Percentiles rank a stretch among this genome's conserved stretches.
These are phyloP conservation scores for Tinospora cordifolia DNA, from an alignment of 164 flowering plant species.

Conservation along the genomic window DNA sequence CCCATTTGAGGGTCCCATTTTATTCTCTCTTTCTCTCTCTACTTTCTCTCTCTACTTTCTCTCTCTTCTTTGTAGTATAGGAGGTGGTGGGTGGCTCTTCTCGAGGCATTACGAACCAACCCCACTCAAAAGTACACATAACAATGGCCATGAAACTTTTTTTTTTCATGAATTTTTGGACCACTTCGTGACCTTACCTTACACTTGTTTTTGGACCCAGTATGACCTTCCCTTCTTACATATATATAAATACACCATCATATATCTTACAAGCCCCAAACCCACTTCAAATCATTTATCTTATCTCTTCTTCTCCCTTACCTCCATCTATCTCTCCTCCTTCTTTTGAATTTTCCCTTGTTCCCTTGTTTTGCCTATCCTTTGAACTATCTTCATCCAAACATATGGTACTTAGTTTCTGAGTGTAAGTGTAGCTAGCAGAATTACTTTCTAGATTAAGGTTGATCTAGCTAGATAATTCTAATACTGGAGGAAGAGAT, in stretches of 20 bases:
- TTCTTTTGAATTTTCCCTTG: not conserved
- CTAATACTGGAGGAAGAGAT: slow-evolving; percentile 15
- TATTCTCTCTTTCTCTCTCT: not conserved
- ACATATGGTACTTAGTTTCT: not conserved
- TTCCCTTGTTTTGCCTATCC: no score
- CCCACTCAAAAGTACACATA: slow-evolving; percentile 27
- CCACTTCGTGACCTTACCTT: slow-evolving; percentile 19
- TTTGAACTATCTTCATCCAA: no score
- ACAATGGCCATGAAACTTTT: slow-evolving; percentile 24
- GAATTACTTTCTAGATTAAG: no score
- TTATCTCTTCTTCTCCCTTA: slow-evolving; percentile 5
- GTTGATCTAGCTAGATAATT: no score
- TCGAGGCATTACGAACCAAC: slow-evolving; percentile 16
- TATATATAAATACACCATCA: not conserved
- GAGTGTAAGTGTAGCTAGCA: no score
- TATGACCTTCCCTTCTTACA: not conserved
- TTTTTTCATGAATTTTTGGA: slow-evolving; percentile 29
- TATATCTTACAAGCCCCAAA: not conserved
- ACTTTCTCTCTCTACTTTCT: not conserved
- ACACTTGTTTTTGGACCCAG: slow-evolving; percentile 22
- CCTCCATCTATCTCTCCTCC: slow-evolving; percentile 2
- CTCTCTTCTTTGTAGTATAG: slow-evolving; percentile 10
- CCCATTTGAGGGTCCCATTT: not conserved
- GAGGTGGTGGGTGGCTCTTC: slow-evolving; percentile 27
- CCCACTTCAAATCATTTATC: not conserved